phyloP scores from a whole-genome alignment of 179 eudicot species.

The Spinacia oleracea region DNA sequence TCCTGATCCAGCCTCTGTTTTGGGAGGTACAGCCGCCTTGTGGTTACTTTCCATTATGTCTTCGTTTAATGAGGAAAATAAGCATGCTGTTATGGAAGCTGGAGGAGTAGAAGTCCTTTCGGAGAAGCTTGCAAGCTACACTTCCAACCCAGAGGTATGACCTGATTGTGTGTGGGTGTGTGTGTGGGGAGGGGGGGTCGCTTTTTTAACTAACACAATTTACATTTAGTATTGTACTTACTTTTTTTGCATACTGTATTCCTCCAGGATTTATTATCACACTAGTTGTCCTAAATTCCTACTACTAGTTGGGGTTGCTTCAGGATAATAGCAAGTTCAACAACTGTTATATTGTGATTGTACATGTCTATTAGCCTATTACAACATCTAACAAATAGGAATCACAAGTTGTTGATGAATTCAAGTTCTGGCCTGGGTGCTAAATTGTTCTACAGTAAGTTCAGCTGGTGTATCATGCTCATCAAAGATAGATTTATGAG shows the following conservation, averaged over 20 bases:
- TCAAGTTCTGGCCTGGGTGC: neutral
- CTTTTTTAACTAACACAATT: neutral
- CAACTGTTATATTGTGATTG: neutral
- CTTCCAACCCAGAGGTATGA: conserved; percentile 57
- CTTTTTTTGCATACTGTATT: neutral
- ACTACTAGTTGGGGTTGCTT: neutral
- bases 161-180: conserved; percentile 42
- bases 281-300: neutral
- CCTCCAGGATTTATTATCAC: neutral
- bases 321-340: neutral
- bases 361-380: neutral
- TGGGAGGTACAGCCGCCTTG: conserved; percentile 66
- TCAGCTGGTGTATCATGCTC: neutral
- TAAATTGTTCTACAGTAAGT: neutral
- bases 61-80: conserved; percentile 60
- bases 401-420: conserved; percentile 1
- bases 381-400: neutral
- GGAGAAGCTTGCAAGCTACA: conserved; percentile 64
- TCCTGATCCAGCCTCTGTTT: conserved; percentile 67
- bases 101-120: conserved; percentile 86
- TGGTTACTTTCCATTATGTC: conserved; percentile 93
- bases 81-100: conserved; percentile 76
- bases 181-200: too few species aligned
- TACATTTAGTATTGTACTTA: too few species aligned
- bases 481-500: conserved; percentile 6